phyloP scores from a whole-genome alignment of 495 filamentous ascomycete genomes.

The Parmelia sp. region DNA sequence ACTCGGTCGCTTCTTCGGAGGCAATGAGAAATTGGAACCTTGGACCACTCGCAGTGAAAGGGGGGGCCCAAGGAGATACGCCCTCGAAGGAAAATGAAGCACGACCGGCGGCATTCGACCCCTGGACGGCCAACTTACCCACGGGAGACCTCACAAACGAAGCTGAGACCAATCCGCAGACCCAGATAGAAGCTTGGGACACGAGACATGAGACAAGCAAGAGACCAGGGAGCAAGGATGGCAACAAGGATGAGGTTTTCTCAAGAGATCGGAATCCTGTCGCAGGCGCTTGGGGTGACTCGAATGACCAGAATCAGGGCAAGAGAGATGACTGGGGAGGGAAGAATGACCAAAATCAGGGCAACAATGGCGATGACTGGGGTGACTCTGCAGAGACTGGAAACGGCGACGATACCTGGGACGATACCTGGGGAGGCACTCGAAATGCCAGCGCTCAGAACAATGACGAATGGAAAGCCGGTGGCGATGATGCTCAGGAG shows the following conservation, averaged over 20 bases:
- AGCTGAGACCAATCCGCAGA: neutral
- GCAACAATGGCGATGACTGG: constrained; percentile 11
- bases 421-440: neutral
- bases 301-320: neutral
- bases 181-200: neutral
- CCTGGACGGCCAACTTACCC: constrained; percentile 12
- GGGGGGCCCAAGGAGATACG: neutral
- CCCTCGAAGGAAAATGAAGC: neutral
- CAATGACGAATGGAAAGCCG: constrained; percentile 9
- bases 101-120: constrained; percentile 6
- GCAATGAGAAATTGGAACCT: constrained; percentile 9
- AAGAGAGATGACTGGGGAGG: constrained; percentile 1
- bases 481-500: neutral
- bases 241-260: neutral
- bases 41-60: neutral
- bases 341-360: neutral
- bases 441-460: constrained; percentile 4
- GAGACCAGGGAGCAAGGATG: neutral
- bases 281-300: constrained; percentile 8
- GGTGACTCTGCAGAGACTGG: neutral
- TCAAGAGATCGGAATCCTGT: neutral
- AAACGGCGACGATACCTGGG: too few species aligned
- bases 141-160: constrained; percentile 8
- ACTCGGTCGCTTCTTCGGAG: neutral
- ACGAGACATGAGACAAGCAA: constrained; percentile 1